A percentile compares a stretch with the other conserved stretches of the same genome.
These are phyloP conservation scores for Fusarium sp. DNA, from an alignment of 2,329 filamentous ascomycete species.

Conservation along the genomic window DNA sequence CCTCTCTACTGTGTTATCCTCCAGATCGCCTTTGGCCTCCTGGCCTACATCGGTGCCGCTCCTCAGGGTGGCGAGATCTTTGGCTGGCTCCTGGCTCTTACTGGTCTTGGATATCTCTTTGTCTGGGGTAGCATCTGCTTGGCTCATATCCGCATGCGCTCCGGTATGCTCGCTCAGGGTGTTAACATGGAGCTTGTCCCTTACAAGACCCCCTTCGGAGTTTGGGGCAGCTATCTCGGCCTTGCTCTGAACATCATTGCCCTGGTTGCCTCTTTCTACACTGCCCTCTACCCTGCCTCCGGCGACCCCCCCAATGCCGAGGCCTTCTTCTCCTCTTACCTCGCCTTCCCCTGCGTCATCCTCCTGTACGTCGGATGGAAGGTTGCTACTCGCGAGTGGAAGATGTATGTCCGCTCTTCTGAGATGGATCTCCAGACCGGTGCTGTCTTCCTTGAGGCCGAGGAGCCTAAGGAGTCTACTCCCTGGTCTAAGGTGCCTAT, in stretches of 20 bases:
- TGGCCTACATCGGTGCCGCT: slow-evolving; percentile 83
- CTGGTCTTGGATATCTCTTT: slow-evolving; percentile 82
- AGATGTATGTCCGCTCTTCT: slow-evolving; percentile 70
- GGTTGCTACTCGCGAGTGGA: slow-evolving; percentile 75
- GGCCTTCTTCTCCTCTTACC: slow-evolving; percentile 81
- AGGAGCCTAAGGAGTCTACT: slow-evolving; percentile 82
- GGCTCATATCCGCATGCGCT: slow-evolving; percentile 91
- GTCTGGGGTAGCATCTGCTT: slow-evolving; percentile 90
- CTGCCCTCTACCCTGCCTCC: slow-evolving; percentile 52
- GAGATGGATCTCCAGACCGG: slow-evolving; percentile 93
- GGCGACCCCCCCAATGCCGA: slow-evolving; percentile 80
- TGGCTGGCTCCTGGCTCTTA: slow-evolving; percentile 84
- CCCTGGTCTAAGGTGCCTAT: slow-evolving; percentile 69
- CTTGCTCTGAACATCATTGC: slow-evolving; percentile 82
- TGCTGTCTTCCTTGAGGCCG: slow-evolving; percentile 80
- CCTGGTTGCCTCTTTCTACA: slow-evolving; percentile 91
- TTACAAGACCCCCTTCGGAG: slow-evolving; percentile 84
- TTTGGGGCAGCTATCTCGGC: slow-evolving; percentile 87
- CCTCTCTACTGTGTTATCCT: slow-evolving; percentile 81
- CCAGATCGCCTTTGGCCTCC: slow-evolving; percentile 78
- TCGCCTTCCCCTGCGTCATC: slow-evolving; percentile 78
- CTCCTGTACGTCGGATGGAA: slow-evolving; percentile 83
- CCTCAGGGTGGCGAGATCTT: slow-evolving; percentile 76
- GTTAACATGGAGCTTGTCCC: slow-evolving; percentile 82
- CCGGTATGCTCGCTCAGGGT: slow-evolving; percentile 79